These are phyloP conservation scores for Porodaedalea pini DNA, from an alignment of 1,284 basidiomycete species.

Conservation along the genomic window DNA sequence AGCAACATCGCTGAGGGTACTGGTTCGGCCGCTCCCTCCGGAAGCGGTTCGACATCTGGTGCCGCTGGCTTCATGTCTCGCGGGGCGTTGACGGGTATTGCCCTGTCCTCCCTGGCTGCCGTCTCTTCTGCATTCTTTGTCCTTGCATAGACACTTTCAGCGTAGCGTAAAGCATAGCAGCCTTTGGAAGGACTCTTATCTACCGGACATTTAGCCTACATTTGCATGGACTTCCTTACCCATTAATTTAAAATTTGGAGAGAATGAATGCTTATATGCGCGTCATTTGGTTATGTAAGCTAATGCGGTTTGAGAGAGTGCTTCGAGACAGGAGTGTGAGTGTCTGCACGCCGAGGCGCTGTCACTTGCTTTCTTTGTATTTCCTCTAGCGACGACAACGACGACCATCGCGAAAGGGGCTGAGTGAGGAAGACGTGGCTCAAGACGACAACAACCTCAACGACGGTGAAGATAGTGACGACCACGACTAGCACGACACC, in stretches of 20 bases:
- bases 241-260: neutral
- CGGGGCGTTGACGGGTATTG: slow-evolving; percentile 12
- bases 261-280: neutral
- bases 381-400: neutral
- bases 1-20: slow-evolving; percentile 37
- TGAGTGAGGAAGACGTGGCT: no score
- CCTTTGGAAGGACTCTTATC: neutral
- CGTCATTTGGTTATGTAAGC: neutral
- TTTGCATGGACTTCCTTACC: neutral
- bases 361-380: neutral
- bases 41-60: slow-evolving; percentile 27
- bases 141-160: slow-evolving; percentile 18
- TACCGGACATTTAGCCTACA: neutral
- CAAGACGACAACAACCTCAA: no score
- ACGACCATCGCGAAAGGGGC: neutral
- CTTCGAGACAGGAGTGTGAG: neutral
- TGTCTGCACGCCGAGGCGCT: neutral
- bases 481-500: neutral
- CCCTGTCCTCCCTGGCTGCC: slow-evolving; percentile 8
- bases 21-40: slow-evolving; percentile 27
- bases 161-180: neutral
- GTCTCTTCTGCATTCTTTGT: slow-evolving; percentile 16
- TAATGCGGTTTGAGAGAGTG: neutral
- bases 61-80: slow-evolving; percentile 27
- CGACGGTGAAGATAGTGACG: neutral